Evolutionary conservation across 192 early-diverging fungal genomes (phyloP).

Genomic region (Podochytrium sp.): DNA sequence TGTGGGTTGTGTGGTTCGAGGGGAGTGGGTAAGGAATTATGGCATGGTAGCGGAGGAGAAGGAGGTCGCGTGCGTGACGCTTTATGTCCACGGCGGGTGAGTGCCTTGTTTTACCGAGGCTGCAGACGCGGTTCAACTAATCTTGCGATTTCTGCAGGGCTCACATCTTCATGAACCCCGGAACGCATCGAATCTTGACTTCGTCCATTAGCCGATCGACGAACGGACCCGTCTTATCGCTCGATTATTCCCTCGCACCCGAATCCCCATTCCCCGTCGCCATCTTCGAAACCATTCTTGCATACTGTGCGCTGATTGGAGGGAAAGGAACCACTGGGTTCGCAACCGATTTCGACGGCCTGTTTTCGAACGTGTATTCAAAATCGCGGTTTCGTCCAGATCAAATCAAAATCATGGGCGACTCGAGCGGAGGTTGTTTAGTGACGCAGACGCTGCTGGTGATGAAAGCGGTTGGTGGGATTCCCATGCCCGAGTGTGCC

Average conservation of each 20-base stretch:
- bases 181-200: slow-evolving; percentile 41
- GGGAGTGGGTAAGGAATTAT: slow-evolving; percentile 37
- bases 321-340: neutral
- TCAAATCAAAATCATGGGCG: slow-evolving; percentile 29
- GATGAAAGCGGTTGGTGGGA: slow-evolving; percentile 49
- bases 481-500: slow-evolving; percentile 57
- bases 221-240: slow-evolving; percentile 29
- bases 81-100: slow-evolving; percentile 47
- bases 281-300: slow-evolving; percentile 37
- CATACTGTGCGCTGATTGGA: slow-evolving; percentile 35
- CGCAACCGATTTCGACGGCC: slow-evolving; percentile 1
- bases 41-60: neutral
- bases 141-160: slow-evolving; percentile 11
- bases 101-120: too few species aligned
- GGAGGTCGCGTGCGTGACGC: slow-evolving; percentile 19
- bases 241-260: slow-evolving; percentile 47
- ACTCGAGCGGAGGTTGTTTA: slow-evolving; percentile 33
- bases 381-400: neutral
- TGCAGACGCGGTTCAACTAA: neutral
- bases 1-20: neutral
- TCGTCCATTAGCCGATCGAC: slow-evolving; percentile 11
- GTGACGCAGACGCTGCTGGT: slow-evolving; percentile 44
- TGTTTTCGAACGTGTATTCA: neutral
- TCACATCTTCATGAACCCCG: slow-evolving; percentile 46
- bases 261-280: slow-evolving; percentile 38